phyloP scores from a whole-genome alignment of 768 basidiomycete species.

The Antrodiella citrinella region DNA sequence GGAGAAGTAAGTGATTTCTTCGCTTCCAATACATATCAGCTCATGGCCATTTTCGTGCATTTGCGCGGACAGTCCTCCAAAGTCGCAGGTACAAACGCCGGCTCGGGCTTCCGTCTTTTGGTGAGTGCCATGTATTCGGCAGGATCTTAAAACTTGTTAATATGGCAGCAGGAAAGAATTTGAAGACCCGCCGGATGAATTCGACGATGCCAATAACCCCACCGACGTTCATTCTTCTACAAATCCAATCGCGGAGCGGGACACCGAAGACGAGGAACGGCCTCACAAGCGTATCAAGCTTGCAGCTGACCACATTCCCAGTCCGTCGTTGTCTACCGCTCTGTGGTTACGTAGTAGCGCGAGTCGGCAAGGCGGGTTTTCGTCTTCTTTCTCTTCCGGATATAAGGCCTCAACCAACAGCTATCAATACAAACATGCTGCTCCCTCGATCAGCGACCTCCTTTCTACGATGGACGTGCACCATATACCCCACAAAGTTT shows the following conservation, averaged over 20 bases:
- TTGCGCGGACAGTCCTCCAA: no score
- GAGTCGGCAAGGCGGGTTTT: background rate
- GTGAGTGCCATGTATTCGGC: no score
- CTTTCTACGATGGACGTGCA: constrained; percentile 34
- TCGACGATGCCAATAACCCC: no score
- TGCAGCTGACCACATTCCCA: background rate
- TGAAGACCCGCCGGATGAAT: no score
- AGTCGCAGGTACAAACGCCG: no score
- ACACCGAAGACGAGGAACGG: no score
- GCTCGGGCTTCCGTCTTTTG: no score
- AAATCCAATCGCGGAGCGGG: no score
- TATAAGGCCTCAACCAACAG: background rate
- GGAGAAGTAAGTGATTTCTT: background rate
- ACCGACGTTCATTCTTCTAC: no score
- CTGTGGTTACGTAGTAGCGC: background rate
- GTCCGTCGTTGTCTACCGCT: background rate
- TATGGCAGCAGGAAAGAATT: no score
- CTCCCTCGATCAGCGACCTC: constrained; percentile 45
- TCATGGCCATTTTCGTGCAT: no score
- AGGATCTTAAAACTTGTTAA: no score
- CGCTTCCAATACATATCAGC: background rate
- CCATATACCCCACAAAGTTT: constrained; percentile 51
- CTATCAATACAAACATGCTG: constrained; percentile 39
- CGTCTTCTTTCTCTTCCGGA: background rate
- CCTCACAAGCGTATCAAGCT: background rate